Evolutionary conservation across 2,329 filamentous ascomycete genomes (phyloP), one percentile per base, ranked within the genome.

Genomic region (Penicillium freii): DNA sequence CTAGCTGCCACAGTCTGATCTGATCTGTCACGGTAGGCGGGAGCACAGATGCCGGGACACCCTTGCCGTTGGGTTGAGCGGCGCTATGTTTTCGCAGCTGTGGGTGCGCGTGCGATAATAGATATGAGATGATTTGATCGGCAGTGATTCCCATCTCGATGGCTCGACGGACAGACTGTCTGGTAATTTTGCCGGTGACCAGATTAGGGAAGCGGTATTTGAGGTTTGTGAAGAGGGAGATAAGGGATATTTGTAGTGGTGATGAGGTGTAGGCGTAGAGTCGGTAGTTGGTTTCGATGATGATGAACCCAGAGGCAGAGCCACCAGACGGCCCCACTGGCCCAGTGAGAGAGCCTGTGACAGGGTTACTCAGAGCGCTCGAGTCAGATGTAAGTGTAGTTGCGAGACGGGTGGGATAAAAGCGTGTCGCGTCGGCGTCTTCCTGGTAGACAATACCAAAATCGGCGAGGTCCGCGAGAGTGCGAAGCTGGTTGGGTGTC

Each of bases 1-100:
- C 94, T 51, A 97, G 87, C 78, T 99, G 93, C 94, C 94, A 99
- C 21, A 99, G 84, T 2, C 92, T 84, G 68, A 99, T 97, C 79
- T 99, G 94, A 75, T 99, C 94, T 62, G 97, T 91, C 17, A 99
- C 94, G 0, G 95, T 97, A 0, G 94, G 92, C 1, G 95, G 94
- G 2, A 99, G 82, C 17, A 96, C 85, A 1, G 92, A 89, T 0
- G 75, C 69, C 2, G 75, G 69, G 13, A 75, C 62, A 3, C 74
- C 72, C 4, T 69, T 61, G 21, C 68, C 66, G 25, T 72, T 83
- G 68, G 47, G 80, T 56, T 72, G 72, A 46, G 66, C 67, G 23
- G 62, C 70, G 58, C 73, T 74, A 43, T 84, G 81, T 61, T 89
- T 88, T 66, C 89, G 87, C 85, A 99, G 91, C 74, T 97, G 91